Evolutionary conservation across 2,329 filamentous ascomycete genomes (phyloP).

Genomic region (Arthrobotrys sphaeroides): DNA sequence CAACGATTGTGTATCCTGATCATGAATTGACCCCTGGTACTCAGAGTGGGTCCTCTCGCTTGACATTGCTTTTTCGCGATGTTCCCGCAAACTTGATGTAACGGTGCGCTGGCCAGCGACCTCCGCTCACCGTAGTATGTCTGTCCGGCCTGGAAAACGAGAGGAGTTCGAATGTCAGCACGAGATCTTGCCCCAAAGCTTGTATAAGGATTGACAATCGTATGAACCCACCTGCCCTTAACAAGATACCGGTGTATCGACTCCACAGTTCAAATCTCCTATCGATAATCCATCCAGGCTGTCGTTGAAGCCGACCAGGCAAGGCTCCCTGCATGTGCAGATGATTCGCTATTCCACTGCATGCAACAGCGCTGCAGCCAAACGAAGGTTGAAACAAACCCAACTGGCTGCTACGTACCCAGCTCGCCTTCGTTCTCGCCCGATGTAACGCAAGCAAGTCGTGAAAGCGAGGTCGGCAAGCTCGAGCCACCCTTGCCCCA

Average conservation of each 20-base stretch:
- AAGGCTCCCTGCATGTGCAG: constrained; percentile 8
- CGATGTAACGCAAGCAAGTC: constrained; percentile 46
- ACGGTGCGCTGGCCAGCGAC: constrained; percentile 39
- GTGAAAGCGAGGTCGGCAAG: constrained; percentile 22
- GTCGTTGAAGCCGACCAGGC: neutral
- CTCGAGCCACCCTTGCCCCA: constrained; percentile 28
- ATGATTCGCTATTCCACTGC: constrained; percentile 13
- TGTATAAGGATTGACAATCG: constrained; percentile 23
- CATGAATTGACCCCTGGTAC: constrained; percentile 30
- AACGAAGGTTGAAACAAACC: constrained; percentile 21
- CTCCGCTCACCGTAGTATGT: constrained; percentile 1
- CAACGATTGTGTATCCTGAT: constrained; percentile 11
- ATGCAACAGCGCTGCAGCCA: constrained; percentile 25
- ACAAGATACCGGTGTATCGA: constrained; percentile 9
- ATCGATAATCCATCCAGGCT: neutral
- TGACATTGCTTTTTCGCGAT: constrained; percentile 43
- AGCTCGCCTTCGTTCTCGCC: constrained; percentile 16
- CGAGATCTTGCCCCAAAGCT: constrained; percentile 16
- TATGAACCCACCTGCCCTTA: constrained; percentile 38
- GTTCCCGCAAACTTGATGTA: constrained; percentile 49
- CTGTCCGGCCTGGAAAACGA: neutral
- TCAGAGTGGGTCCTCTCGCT: constrained; percentile 34
- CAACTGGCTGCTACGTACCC: constrained; percentile 16
- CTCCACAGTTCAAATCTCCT: constrained; percentile 13
- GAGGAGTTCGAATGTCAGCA: constrained; percentile 4